A percentile compares a stretch with the other conserved stretches of the same genome.
Evolutionary conservation across 73 alveolate genomes (phyloP).

Genomic region (Paramecium octaurelia): DNA sequence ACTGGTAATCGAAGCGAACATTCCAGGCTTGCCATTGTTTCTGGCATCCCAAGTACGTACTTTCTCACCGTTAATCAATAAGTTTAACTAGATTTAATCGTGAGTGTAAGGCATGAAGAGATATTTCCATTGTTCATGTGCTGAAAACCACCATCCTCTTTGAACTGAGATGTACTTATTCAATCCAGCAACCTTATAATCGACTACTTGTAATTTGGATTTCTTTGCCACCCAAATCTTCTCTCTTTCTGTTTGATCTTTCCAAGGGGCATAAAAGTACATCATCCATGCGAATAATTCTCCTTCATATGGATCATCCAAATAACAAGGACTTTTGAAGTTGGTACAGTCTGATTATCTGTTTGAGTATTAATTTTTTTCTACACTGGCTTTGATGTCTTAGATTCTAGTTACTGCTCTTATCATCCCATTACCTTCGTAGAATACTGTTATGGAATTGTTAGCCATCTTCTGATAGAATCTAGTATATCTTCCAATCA

Average conservation of each 20-base stretch:
- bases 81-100: not conserved
- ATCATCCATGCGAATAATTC: conserved; percentile 52
- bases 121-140: conserved; percentile 54
- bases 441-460: conserved; percentile 53
- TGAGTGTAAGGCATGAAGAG: conserved; percentile 9
- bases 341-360: conserved; percentile 34
- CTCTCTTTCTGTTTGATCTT: conserved; percentile 29
- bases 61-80: conserved; percentile 58
- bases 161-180: conserved; percentile 48
- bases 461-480: conserved; percentile 63
- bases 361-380: conserved; percentile 24
- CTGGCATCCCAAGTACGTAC: conserved; percentile 68
- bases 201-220: conserved; percentile 43
- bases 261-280: conserved; percentile 60
- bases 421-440: conserved; percentile 59
- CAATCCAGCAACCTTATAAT: conserved; percentile 34
- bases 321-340: conserved; percentile 40
- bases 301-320: conserved; percentile 68
- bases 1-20: conserved; percentile 67
- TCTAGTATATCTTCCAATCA: conserved; percentile 52
- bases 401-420: conserved; percentile 40
- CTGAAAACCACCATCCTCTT: conserved; percentile 73
- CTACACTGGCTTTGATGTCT: conserved; percentile 52
- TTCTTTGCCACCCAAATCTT: conserved; percentile 57
- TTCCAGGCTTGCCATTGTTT: conserved; percentile 53